These are phyloP conservation scores for Torrubiellomyces zombiae DNA, from an alignment of 2,329 filamentous ascomycete genomes.

Conservation along the genomic window DNA sequence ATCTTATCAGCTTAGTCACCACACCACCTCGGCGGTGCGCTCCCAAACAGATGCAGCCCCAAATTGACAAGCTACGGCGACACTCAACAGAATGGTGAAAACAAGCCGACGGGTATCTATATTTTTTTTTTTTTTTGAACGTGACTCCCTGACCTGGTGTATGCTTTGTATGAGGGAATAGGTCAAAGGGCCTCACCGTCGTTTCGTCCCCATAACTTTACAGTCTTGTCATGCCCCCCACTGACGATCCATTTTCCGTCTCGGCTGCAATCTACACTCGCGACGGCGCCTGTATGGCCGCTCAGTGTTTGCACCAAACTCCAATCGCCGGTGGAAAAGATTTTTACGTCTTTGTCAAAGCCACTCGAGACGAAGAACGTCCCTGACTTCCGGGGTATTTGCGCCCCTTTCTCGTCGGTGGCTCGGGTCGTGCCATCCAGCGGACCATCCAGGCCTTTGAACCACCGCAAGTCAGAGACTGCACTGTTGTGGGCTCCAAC, in stretches of 20 bases:
- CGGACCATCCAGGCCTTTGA: slow-evolving; percentile 68
- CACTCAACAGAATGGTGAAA: too few species aligned
- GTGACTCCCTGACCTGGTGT: too few species aligned
- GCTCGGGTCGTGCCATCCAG: slow-evolving; percentile 42
- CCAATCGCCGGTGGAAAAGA: slow-evolving; percentile 96
- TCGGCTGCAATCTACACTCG: slow-evolving; percentile 73
- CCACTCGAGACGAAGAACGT: slow-evolving; percentile 85
- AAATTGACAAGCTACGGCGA: too few species aligned
- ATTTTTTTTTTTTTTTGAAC: too few species aligned
- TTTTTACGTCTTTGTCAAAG: slow-evolving; percentile 88
- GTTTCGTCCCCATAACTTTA: slow-evolving; percentile 90
- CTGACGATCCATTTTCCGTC: slow-evolving; percentile 89
- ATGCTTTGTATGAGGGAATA: too few species aligned
- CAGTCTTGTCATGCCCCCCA: slow-evolving; percentile 82
- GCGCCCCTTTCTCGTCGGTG: slow-evolving; percentile 47
- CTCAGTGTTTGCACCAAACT: slow-evolving; percentile 71
- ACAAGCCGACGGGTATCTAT: too few species aligned
- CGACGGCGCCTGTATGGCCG: slow-evolving; percentile 82
- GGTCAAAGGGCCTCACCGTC: slow-evolving; percentile 40
- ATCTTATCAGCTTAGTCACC: too few species aligned
- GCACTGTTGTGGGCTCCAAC: slow-evolving; percentile 85
- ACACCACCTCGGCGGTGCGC: too few species aligned
- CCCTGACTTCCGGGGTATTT: slow-evolving; percentile 65
- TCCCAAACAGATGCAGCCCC: too few species aligned
- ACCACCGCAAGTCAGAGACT: slow-evolving; percentile 88